These are phyloP conservation scores for Croton laevigatus DNA, from an alignment of 441 rosid species.

Conservation along the genomic window DNA sequence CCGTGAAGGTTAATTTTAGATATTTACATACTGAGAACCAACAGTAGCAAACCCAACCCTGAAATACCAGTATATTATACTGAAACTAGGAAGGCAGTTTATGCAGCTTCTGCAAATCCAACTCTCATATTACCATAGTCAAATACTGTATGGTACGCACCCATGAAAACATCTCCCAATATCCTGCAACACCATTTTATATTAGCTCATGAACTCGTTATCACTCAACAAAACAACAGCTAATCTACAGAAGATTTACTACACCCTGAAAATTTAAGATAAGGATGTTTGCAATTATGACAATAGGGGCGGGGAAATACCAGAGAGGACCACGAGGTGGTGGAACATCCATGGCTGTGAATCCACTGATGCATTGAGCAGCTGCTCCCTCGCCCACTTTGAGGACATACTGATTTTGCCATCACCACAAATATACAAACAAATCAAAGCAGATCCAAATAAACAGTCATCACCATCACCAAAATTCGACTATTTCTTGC, in stretches of 20 bases:
- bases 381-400: slow-evolving; percentile 67
- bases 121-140: slow-evolving; percentile 72
- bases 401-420: slow-evolving; percentile 51
- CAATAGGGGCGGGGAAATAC: slow-evolving; percentile 28
- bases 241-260: not conserved
- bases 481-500: not conserved
- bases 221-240: not conserved
- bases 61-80: not conserved
- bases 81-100: slow-evolving; percentile 10
- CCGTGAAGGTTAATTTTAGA: not conserved
- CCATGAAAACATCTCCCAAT: slow-evolving; percentile 79
- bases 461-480: not conserved
- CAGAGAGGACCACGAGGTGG: slow-evolving; percentile 92
- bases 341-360: slow-evolving; percentile 67
- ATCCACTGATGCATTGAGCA: slow-evolving; percentile 83
- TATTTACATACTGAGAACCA: slow-evolving; percentile 27
- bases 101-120: slow-evolving; percentile 82
- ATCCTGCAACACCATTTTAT: slow-evolving; percentile 46
- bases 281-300: not conserved
- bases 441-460: not conserved
- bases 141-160: slow-evolving; percentile 76
- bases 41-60: not conserved
- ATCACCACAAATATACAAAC: slow-evolving; percentile 8
- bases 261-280: not conserved
- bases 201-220: not conserved